Evolutionary conservation across 371 early-diverging fungal genomes (phyloP), one percentile per base, ranked within the genome.

Genomic region (Entomophthora muscae): DNA sequence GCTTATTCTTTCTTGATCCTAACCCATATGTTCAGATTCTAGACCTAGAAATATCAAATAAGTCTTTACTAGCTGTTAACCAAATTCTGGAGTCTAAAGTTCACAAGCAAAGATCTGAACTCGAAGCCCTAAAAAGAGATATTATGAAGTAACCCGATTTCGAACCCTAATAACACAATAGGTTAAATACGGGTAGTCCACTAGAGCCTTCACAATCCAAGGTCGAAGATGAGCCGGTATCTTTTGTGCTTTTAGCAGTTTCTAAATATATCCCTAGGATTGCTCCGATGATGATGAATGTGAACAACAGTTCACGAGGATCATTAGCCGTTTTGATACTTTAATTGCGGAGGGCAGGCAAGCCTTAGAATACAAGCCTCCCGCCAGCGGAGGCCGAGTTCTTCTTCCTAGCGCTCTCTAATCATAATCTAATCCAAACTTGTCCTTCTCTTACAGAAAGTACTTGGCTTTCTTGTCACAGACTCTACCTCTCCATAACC

Each of bases 31-130:
- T 17, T 5, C n/a, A 61, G 61, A 61, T 61, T 51, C 42, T 61
- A 2, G 61, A 61, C 22, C 26, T 61, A 10, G 61, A 61, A 22
- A 61, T 61, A 5, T 61, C 61, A 2, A 61, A 61, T 32, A 61
- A 61, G 22, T 61, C 61, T 12, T 33, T 61, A 23, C 26, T 61
- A 2, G 31, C 61, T 22, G 7, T 61, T 10, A 61, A 61, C 26
- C 31, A 31, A 24, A 22, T 61, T 24, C 61, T 61, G 3, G 61
- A 61, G 22, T 23, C 33, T n/a, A 61, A 61, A 51, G 61, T 61
- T 61, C 31, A 42, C 3, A 30, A 61, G 17, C 61, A 61, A 24
- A 42, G 33, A 7, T 1, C 23, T 28, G 61, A 61, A 30, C 31
- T 61, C 3, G 61, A 61, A 42, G 12, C 31, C 3, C 30, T 61